A percentile compares a stretch with the other conserved stretches of the same genome.
phyloP scores from a whole-genome alignment of 2,329 filamentous ascomycete species.

The Verticillium albo-atrum region DNA sequence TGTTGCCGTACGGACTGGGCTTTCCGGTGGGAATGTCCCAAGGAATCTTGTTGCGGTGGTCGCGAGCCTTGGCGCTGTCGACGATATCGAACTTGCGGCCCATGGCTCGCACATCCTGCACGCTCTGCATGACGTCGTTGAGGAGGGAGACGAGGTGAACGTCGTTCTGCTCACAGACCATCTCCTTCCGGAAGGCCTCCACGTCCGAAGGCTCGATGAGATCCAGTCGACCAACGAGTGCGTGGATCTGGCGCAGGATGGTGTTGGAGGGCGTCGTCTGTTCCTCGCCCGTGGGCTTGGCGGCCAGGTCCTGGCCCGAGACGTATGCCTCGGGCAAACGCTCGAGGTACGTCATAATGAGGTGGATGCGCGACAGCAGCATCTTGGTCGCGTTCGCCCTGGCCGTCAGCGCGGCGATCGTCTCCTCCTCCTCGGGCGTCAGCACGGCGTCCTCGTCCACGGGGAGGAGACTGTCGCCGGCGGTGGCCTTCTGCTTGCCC shows the following conservation, averaged over 20 bases:
- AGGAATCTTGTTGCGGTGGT: not conserved
- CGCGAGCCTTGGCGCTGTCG: slow-evolving; percentile 33
- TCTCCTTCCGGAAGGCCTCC: slow-evolving; percentile 63
- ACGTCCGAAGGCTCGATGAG: slow-evolving; percentile 71
- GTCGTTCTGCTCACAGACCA: slow-evolving; percentile 76
- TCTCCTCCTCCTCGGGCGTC: slow-evolving; percentile 56
- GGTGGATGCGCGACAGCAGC: slow-evolving; percentile 71
- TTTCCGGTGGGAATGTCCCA: slow-evolving; percentile 1
- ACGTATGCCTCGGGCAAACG: slow-evolving; percentile 64
- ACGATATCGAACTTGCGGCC: slow-evolving; percentile 68
- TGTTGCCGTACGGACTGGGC: slow-evolving; percentile 12
- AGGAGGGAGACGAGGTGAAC: slow-evolving; percentile 75
- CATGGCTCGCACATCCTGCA: slow-evolving; percentile 66
- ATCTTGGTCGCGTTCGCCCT: slow-evolving; percentile 94
- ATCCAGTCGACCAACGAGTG: slow-evolving; percentile 76
- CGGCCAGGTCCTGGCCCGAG: slow-evolving; percentile 35
- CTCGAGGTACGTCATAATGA: slow-evolving; percentile 73
- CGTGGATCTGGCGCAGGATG: slow-evolving; percentile 83
- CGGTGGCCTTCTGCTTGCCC: slow-evolving; percentile 18
- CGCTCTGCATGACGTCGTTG: slow-evolving; percentile 67
- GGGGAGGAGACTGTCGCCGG: slow-evolving; percentile 17
- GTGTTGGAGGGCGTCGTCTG: slow-evolving; percentile 54
- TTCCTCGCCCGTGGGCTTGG: slow-evolving; percentile 19
- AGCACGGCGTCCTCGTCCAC: slow-evolving; percentile 35
- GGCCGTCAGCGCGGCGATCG: slow-evolving; percentile 66